Evolutionary conservation across 148 eudicot species (phyloP).

Genomic region (Euryodendron excelsum): DNA sequence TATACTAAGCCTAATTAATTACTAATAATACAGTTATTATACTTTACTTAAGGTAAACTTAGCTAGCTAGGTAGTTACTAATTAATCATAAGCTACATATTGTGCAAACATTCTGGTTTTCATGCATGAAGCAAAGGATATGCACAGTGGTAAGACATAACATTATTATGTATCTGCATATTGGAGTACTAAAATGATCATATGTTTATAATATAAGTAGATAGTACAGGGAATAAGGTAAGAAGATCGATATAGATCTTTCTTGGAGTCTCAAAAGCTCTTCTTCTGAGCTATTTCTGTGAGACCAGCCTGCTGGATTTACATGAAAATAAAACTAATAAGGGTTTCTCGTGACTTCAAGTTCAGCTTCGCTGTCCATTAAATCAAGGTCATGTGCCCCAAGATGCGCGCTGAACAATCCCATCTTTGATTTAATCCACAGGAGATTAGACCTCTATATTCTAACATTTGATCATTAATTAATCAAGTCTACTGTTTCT

Average conservation of each 20-base stretch:
- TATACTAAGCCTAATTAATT: too few relatives aligned
- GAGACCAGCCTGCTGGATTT: slow-evolving; percentile 5
- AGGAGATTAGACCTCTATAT: not conserved
- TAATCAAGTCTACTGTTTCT: not conserved
- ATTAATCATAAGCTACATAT: too few relatives aligned
- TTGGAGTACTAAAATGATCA: not conserved
- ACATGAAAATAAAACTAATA: not conserved
- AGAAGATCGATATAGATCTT: not conserved
- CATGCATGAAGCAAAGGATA: too few relatives aligned
- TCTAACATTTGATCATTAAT: too few relatives aligned
- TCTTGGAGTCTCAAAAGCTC: slow-evolving; percentile 1
- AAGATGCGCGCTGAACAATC: slow-evolving; percentile 35
- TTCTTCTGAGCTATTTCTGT: not conserved
- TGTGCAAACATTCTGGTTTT: too few relatives aligned
- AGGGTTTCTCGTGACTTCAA: slow-evolving; percentile 3
- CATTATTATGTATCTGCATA: too few relatives aligned
- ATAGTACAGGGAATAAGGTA: not conserved
- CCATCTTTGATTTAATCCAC: slow-evolving; percentile 3
- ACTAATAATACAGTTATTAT: too few relatives aligned
- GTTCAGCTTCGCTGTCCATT: slow-evolving; percentile 21
- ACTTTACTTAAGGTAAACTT: too few relatives aligned
- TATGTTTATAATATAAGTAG: not conserved
- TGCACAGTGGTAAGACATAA: too few relatives aligned
- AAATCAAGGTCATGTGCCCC: slow-evolving; percentile 48
- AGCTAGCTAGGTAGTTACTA: too few relatives aligned